phyloP scores from a whole-genome alignment of 768 basidiomycete genomes.

The Kwoniella dejecticola region DNA sequence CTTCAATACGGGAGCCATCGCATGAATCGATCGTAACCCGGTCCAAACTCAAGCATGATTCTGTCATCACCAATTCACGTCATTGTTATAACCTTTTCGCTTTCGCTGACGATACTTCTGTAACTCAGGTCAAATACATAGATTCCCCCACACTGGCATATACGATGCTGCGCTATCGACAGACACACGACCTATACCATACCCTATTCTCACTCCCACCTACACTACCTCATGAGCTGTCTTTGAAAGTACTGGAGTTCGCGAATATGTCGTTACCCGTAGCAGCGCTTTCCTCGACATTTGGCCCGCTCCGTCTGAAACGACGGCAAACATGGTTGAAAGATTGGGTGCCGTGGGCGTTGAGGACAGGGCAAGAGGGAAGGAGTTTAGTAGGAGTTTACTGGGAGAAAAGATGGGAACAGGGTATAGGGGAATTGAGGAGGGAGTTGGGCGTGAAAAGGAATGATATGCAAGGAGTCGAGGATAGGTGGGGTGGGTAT shows the following conservation, averaged over 20 bases:
- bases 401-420: constrained; percentile 93
- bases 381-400: constrained; percentile 82
- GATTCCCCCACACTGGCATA: constrained; percentile 94
- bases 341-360: constrained; percentile 91
- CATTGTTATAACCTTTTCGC: background rate
- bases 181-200: constrained; percentile 98
- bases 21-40: too few species aligned
- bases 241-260: constrained; percentile 92
- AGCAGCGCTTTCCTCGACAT: constrained; percentile 73
- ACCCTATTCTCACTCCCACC: constrained; percentile 86
- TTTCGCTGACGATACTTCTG: background rate
- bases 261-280: constrained; percentile 89
- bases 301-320: constrained; percentile 74
- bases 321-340: constrained; percentile 66
- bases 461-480: constrained; percentile 67
- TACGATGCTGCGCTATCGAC: constrained; percentile 95
- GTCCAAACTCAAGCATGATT: background rate
- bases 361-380: constrained; percentile 75
- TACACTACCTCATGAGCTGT: constrained; percentile 84
- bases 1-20: too few species aligned
- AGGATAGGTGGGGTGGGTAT: constrained; percentile 67
- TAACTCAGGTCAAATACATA: constrained; percentile 80
- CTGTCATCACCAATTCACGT: background rate
- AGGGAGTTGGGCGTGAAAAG: constrained; percentile 71
- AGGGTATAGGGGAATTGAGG: constrained; percentile 78